Percentiles rank a stretch among this genome's conserved stretches.
These are phyloP conservation scores for Russula lepida DNA, from an alignment of 768 basidiomycete species.

Conservation along the genomic window DNA sequence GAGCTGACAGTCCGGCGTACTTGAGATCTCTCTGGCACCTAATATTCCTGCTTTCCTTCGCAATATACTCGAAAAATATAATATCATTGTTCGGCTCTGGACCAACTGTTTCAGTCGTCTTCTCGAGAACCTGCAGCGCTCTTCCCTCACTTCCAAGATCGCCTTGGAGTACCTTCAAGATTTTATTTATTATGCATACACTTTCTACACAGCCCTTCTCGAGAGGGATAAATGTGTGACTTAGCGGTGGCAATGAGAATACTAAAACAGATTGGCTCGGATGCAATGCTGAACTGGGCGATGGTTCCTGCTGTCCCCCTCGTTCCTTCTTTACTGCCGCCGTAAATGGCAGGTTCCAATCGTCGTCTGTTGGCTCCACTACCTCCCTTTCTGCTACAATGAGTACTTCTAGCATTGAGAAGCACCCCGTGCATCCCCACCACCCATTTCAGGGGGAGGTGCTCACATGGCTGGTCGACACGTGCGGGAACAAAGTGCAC, in stretches of 20 bases:
- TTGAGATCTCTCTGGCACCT: constrained; percentile 78
- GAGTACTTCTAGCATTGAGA: constrained; percentile 13
- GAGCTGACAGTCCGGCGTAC: too few species aligned
- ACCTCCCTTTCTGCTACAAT: constrained; percentile 14
- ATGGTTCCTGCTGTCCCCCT: constrained; percentile 50
- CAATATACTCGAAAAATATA: constrained; percentile 87
- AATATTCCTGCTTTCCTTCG: constrained; percentile 82
- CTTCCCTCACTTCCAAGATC: constrained; percentile 54
- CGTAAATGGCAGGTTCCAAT: constrained; percentile 31
- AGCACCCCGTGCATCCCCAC: constrained; percentile 24
- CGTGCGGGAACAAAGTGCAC: constrained; percentile 17
- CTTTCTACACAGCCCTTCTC: constrained; percentile 82
- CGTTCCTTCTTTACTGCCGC: constrained; percentile 36
- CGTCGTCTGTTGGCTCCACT: constrained; percentile 10
- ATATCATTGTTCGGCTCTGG: constrained; percentile 92
- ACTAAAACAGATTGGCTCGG: constrained; percentile 95
- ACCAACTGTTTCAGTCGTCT: constrained; percentile 82
- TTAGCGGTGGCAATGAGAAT: too few species aligned
- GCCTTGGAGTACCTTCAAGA: constrained; percentile 90
- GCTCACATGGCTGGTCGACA: constrained; percentile 25
- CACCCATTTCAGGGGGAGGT: constrained; percentile 31
- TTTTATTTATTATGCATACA: constrained; percentile 92
- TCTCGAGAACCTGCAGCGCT: constrained; percentile 81
- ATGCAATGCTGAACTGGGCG: too few species aligned
- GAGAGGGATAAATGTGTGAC: constrained; percentile 83